These are phyloP conservation scores for Eimeria mitis DNA, from an alignment of 169 alveolate genomes.

Conservation along the genomic window DNA sequence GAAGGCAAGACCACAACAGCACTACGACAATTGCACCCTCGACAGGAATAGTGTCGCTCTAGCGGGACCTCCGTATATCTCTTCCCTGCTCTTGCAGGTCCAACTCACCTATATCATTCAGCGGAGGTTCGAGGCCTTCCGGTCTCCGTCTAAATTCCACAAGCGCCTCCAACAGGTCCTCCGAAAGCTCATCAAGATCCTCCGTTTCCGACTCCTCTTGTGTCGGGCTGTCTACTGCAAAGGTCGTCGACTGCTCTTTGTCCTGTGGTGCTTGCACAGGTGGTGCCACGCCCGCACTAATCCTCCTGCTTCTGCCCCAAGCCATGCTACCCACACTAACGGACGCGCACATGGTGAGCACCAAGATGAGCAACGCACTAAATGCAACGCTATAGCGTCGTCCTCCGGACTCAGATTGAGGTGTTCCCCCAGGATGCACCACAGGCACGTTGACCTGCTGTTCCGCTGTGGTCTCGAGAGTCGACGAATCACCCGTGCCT, in stretches of 20 bases:
- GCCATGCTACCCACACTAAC: neutral
- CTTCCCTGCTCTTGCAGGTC: neutral
- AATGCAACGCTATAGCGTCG: neutral
- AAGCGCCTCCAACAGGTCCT: neutral
- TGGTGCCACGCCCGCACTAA: neutral
- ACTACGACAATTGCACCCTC: neutral
- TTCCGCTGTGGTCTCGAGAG: neutral
- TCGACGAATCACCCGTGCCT: neutral
- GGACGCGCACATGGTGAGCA: neutral
- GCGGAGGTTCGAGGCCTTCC: neutral
- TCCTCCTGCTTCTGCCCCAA: neutral
- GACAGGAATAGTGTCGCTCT: neutral
- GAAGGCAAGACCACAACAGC: neutral
- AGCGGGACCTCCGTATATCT: neutral
- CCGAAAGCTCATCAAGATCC: neutral
- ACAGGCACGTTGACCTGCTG: neutral
- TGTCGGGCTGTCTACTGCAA: neutral
- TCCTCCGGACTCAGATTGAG: neutral
- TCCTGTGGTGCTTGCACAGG: neutral
- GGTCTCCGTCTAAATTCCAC: neutral
- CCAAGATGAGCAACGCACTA: neutral
- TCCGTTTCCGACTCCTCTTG: neutral
- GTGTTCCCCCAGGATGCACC: neutral
- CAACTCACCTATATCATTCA: neutral
- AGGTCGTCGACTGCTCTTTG: too few relatives aligned